Evolutionary conservation across 768 basidiomycete genomes (phyloP).

Genomic region (Fomitopsis serialis): DNA sequence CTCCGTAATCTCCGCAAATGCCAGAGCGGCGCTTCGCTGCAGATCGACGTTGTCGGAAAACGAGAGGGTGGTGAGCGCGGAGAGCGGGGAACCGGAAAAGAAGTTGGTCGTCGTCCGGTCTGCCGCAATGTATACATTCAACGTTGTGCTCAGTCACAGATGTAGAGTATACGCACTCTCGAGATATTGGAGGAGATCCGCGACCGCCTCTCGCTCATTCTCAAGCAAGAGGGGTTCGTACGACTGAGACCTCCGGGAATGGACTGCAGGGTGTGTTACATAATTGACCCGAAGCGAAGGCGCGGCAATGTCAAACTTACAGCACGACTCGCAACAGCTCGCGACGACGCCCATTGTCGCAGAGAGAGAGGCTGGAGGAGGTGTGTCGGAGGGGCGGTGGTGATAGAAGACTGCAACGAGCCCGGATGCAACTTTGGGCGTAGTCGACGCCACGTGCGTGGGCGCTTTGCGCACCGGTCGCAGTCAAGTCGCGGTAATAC

Average conservation of each 20-base stretch:
- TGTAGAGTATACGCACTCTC: constrained; percentile 82
- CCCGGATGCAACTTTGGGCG: neutral
- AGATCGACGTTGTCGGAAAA: constrained; percentile 99
- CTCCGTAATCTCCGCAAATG: constrained; percentile 99
- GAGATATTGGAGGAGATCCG: constrained; percentile 93
- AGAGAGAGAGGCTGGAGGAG: constrained; percentile 1
- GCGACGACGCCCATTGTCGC: constrained; percentile 62
- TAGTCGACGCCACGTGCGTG: neutral
- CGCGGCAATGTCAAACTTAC: constrained; percentile 37
- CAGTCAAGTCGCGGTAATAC: too few relatives aligned
- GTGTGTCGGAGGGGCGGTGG: constrained; percentile 2
- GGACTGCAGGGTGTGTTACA: constrained; percentile 40
- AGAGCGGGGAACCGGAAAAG: constrained; percentile 89
- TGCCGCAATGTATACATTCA: constrained; percentile 27
- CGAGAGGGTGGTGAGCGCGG: constrained; percentile 92
- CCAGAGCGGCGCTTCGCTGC: constrained; percentile 94
- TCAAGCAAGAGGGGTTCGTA: constrained; percentile 85
- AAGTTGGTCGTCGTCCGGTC: constrained; percentile 99
- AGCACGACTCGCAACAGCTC: constrained; percentile 83
- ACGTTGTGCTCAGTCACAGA: too few relatives aligned
- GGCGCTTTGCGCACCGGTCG: neutral
- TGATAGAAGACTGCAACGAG: constrained; percentile 1
- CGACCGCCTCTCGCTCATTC: constrained; percentile 96
- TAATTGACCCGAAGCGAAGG: neutral
- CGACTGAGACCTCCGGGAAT: constrained; percentile 76